Evolutionary conservation across 495 filamentous ascomycete genomes (phyloP).

Genomic region (Hypoxylon rickii): DNA sequence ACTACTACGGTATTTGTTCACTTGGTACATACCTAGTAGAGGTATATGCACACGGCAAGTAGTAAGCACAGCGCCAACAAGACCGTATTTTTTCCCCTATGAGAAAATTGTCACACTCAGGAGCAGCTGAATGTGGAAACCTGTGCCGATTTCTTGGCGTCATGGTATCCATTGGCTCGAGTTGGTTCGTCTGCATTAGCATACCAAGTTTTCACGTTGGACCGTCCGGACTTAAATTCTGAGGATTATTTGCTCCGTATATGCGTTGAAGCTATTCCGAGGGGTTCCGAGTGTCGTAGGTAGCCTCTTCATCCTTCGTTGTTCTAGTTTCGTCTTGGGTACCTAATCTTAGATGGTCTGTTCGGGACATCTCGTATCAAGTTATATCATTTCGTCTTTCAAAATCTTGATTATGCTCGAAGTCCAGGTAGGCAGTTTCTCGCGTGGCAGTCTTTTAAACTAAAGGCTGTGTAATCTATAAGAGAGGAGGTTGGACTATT

Average conservation of each 20-base stretch:
- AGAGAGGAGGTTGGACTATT: too few species aligned
- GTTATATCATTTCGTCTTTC: too few species aligned
- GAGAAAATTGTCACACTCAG: conserved; percentile 5
- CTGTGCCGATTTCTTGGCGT: conserved; percentile 29
- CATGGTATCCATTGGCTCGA: conserved; percentile 21
- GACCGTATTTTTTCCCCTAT: conserved; percentile 14
- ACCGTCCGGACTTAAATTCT: conserved; percentile 9
- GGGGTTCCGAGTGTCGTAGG: conserved; percentile 5
- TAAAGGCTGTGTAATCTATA: too few species aligned
- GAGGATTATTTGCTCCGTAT: neutral
- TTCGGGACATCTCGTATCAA: too few species aligned
- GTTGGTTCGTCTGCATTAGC: conserved; percentile 1
- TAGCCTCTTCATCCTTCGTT: neutral
- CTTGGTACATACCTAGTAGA: too few species aligned
- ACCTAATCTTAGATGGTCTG: too few species aligned
- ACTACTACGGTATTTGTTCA: too few species aligned
- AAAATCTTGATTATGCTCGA: too few species aligned
- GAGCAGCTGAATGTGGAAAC: conserved; percentile 27
- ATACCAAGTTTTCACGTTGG: conserved; percentile 12
- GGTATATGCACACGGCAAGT: too few species aligned
- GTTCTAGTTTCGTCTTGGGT: neutral
- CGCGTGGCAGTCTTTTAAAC: too few species aligned
- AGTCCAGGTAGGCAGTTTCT: too few species aligned
- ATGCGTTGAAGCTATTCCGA: conserved; percentile 19
- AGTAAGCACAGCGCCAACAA: conserved; percentile 32